These are phyloP conservation scores for Colletotrichum scovillei DNA, from an alignment of 2,329 filamentous ascomycete genomes.

Conservation along the genomic window DNA sequence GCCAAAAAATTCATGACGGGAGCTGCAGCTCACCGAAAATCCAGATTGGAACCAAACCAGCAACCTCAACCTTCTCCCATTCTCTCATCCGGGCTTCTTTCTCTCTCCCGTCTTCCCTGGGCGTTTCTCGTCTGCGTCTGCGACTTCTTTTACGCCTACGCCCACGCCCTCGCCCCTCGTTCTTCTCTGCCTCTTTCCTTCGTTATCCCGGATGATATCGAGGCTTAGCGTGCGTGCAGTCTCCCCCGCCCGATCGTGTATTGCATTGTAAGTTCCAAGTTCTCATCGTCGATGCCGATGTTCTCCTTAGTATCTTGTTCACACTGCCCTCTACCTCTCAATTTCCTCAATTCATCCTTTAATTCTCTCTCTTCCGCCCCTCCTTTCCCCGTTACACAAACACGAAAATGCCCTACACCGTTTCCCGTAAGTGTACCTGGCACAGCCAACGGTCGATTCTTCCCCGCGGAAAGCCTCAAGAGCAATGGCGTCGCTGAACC, in stretches of 20 bases:
- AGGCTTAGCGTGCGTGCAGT: conserved; percentile 22
- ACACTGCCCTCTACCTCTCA: not conserved
- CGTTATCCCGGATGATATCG: conserved; percentile 33
- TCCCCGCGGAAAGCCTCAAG: not conserved
- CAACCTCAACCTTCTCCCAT: not conserved
- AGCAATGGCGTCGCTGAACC: not conserved
- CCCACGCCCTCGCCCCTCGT: not conserved
- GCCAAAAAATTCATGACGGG: not conserved
- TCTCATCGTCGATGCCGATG: not conserved
- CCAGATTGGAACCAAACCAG: not conserved
- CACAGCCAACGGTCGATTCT: not conserved
- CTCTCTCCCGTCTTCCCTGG: conserved; percentile 2
- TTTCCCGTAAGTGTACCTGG: not conserved
- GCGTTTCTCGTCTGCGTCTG: not conserved
- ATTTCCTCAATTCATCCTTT: not conserved
- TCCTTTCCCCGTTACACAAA: not conserved
- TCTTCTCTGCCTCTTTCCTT: not conserved
- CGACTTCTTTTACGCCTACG: not conserved
- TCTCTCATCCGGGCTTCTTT: not conserved
- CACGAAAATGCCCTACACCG: not conserved
- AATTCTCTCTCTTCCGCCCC: not conserved
- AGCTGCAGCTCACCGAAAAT: not conserved
- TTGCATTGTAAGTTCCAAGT: conserved; percentile 31
- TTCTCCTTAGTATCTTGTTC: not conserved
- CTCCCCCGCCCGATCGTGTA: conserved; percentile 24